Percentiles rank a stretch among this genome's conserved stretches.
These are phyloP conservation scores for Fusarium fujikuroi DNA, from an alignment of 2,329 filamentous ascomycete species.

Conservation along the genomic window DNA sequence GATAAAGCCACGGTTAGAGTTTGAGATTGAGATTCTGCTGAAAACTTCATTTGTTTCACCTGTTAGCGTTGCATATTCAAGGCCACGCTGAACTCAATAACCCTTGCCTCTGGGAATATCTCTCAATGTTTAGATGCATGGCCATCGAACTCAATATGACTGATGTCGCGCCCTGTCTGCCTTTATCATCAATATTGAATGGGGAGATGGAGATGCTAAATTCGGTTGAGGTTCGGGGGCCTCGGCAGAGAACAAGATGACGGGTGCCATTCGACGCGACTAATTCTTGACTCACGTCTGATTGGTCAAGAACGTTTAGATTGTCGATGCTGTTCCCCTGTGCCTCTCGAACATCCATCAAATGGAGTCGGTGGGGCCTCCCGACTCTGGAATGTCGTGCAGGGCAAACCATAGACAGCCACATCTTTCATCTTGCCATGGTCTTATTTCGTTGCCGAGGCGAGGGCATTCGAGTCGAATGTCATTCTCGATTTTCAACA, in stretches of 20 bases:
- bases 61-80: slow-evolving; percentile 1
- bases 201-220: slow-evolving; percentile 24
- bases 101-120: background rate
- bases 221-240: slow-evolving; percentile 40
- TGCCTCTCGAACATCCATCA: slow-evolving; percentile 1
- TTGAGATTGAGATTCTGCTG: slow-evolving; percentile 22
- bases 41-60: slow-evolving; percentile 29
- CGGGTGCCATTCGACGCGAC: slow-evolving; percentile 6
- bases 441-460: slow-evolving; percentile 8
- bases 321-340: slow-evolving; percentile 32
- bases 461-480: background rate
- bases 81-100: background rate
- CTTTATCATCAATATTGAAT: slow-evolving; percentile 13
- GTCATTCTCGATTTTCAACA: background rate
- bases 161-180: background rate
- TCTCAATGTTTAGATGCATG: background rate
- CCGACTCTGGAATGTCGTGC: slow-evolving; percentile 42
- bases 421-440: slow-evolving; percentile 20
- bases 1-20: slow-evolving; percentile 32
- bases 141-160: background rate
- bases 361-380: slow-evolving; percentile 41
- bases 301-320: slow-evolving; percentile 36
- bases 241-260: slow-evolving; percentile 36
- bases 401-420: slow-evolving; percentile 40
- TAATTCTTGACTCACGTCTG: slow-evolving; percentile 2